Evolutionary conservation across 148 eudicot species (phyloP), one percentile per base, ranked within the genome.

Genomic region (Heliamphora exappendiculata): DNA sequence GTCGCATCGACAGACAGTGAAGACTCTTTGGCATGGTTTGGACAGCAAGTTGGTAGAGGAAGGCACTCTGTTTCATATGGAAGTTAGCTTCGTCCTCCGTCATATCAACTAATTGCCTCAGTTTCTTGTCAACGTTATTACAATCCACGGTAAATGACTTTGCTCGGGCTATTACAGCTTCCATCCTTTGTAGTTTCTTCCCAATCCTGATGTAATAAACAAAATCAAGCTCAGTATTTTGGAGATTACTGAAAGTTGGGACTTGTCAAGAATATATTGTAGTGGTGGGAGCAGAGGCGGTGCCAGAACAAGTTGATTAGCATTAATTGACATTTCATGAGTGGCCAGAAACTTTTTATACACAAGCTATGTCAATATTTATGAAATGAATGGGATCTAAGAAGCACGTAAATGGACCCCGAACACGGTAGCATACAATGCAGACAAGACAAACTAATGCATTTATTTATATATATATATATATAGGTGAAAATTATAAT

Each of bases 11-110:
- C 37, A 95, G 77, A 84, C 98, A 95, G 78, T 95, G 98, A 74
- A 92, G 88, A 79, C 96, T 91, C 79, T 95, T 95, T 68, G 98
- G 98, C 89, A 89, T 86, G 63, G 98, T 95, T 78, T 91, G 97
- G 50, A 91, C 96, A 7, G 96, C 92, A 75, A 95, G 97, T 85
- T 92, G 92, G 81, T 91, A 91, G 64, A 95, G 93, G 80, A 92
- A 95, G 81, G 96, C 86, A 89, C 98, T 95, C 81, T 95, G 98
- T 88, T 88, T 95, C 82, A 86, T 89, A 77, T 95, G 98, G 80
- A 95, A 95, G 85, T 85, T 85, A 74, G 97, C 91, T 81, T 95
- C 98, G 77, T 95, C 98, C 83, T 92, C 98, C 2, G 97, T 95
- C 76, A 92, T 77, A 82, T 95, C 98, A 64, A 95, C 91, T 78